A percentile compares a stretch with the other conserved stretches of the same genome.
phyloP scores from a whole-genome alignment of 139 green algal species.

The Picochlorum sp. region DNA sequence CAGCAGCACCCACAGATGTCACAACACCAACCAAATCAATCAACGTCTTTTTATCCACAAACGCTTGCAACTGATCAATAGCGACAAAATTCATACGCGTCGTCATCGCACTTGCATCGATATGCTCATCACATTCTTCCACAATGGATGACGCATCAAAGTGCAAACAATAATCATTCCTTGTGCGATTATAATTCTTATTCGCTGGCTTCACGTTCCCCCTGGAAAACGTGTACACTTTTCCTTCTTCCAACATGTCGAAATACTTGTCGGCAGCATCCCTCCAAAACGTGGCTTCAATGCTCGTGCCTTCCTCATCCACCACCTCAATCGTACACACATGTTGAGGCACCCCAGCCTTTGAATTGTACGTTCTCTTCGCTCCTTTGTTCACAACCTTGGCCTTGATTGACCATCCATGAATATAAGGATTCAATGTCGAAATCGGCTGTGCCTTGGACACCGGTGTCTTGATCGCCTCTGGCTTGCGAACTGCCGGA shows the following conservation, averaged over 20 bases:
- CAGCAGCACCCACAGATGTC: constrained; percentile 34
- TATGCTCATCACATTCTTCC: constrained; percentile 36
- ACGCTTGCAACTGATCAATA: constrained; percentile 52
- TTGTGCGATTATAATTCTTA: constrained; percentile 57
- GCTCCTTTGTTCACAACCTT: constrained; percentile 41
- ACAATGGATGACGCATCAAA: constrained; percentile 40
- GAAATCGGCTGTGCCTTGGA: constrained; percentile 42
- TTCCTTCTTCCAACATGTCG: constrained; percentile 40
- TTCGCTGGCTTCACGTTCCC: constrained; percentile 62
- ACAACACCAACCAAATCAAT: constrained; percentile 77
- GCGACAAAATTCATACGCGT: constrained; percentile 51
- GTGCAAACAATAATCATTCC: constrained; percentile 72
- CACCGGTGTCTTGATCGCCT: constrained; percentile 14
- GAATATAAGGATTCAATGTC: constrained; percentile 61
- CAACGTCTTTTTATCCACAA: constrained; percentile 49
- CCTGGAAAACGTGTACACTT: constrained; percentile 28
- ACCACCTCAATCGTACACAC: constrained; percentile 59
- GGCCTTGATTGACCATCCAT: constrained; percentile 57
- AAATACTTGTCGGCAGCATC: constrained; percentile 41
- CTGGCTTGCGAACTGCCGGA: constrained; percentile 8
- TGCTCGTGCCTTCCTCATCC: constrained; percentile 60
- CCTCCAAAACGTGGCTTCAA: constrained; percentile 75
- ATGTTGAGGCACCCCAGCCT: constrained; percentile 3
- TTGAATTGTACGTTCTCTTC: constrained; percentile 25
- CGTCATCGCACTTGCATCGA: constrained; percentile 41